Evolutionary conservation across 2,329 filamentous ascomycete species (phyloP).

Genomic region (Exophiala sp.): DNA sequence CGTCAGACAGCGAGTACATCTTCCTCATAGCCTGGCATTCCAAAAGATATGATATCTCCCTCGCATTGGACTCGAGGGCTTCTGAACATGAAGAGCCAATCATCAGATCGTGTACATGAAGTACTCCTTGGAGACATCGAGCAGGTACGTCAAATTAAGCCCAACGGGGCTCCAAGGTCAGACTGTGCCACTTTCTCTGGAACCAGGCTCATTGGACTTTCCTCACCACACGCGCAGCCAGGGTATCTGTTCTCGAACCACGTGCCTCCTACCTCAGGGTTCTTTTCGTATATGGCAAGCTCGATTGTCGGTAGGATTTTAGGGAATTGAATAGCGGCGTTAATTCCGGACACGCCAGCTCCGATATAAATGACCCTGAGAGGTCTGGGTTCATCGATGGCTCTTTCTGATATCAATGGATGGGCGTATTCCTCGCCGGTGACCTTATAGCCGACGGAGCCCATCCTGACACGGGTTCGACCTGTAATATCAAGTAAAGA

Average conservation of each 20-base stretch:
- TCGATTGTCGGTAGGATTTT: slow-evolving; percentile 18
- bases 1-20: no score
- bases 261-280: slow-evolving; percentile 33
- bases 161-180: no score
- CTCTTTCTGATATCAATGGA: slow-evolving; percentile 24
- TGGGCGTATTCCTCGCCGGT: slow-evolving; percentile 16
- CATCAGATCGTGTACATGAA: no score
- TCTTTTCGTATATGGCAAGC: slow-evolving; percentile 31
- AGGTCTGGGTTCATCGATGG: slow-evolving; percentile 22
- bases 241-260: slow-evolving; percentile 30
- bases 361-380: slow-evolving; percentile 35
- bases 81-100: no score
- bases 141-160: no score
- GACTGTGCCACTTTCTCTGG: no score
- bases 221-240: slow-evolving; percentile 22
- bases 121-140: no score
- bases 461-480: slow-evolving; percentile 8
- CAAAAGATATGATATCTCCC: no score
- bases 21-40: no score
- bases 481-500: no score
- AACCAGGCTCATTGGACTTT: neutral
- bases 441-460: slow-evolving; percentile 18
- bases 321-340: slow-evolving; percentile 23
- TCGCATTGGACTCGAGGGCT: no score
- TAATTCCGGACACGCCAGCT: slow-evolving; percentile 36